Conservation (phyloP, 108 stramenopile genomes). For the Seminavis robusta region DNA sequence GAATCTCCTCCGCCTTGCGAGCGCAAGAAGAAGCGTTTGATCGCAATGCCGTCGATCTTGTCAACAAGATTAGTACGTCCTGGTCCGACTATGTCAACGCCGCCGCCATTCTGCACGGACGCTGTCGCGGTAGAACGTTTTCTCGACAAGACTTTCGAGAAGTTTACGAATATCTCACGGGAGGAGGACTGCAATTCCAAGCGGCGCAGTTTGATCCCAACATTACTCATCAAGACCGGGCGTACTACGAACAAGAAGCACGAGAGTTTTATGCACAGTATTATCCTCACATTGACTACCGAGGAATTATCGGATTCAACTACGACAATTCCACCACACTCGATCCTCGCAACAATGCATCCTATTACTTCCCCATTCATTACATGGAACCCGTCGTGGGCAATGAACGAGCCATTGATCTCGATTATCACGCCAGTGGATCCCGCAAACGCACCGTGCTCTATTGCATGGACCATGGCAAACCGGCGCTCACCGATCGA, state of each 20-base stretch:
- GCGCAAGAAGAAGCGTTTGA: conserved; percentile 17
- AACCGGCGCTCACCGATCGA: conserved; percentile 11
- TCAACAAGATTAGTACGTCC: conserved; percentile 6
- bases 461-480: conserved; percentile 1
- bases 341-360: not conserved
- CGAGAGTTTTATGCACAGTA: conserved; percentile 17
- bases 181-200: conserved; percentile 27
- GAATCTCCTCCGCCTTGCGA: not conserved
- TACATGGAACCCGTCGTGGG: conserved; percentile 43
- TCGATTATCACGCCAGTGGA: conserved; percentile 14
- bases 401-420: conserved; percentile 44
- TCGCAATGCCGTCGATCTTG: conserved; percentile 16
- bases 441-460: not conserved
- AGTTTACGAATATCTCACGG: conserved; percentile 27
- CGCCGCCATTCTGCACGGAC: conserved; percentile 25
- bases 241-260: conserved; percentile 21
- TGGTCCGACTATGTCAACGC: conserved; percentile 34
- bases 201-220: conserved; percentile 17
- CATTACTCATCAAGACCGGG: conserved; percentile 23
- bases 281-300: conserved; percentile 24
- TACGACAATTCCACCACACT: not conserved
- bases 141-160: conserved; percentile 30
- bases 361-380: conserved; percentile 44
- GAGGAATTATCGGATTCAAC: conserved; percentile 25
- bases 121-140: conserved; percentile 11